These are phyloP conservation scores for Phaeosphaeria sp. DNA, from an alignment of 2,329 filamentous ascomycete species.

Conservation along the genomic window DNA sequence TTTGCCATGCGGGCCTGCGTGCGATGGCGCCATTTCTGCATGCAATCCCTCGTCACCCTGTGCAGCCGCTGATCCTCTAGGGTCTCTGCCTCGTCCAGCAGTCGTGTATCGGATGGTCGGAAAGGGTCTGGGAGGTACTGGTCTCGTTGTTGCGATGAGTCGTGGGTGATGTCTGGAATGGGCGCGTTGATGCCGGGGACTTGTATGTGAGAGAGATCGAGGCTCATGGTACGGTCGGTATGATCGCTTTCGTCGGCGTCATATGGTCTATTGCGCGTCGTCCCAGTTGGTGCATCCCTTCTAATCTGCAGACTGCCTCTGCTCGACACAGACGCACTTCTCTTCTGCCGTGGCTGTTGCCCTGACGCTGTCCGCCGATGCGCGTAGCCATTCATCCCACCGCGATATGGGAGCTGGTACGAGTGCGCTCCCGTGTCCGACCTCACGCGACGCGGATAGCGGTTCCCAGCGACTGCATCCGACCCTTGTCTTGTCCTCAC, in stretches of 20 bases:
- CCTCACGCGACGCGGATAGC: slow-evolving; percentile 27
- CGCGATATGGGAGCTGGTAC: slow-evolving; percentile 34
- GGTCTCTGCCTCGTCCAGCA: slow-evolving; percentile 59
- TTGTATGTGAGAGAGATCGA: slow-evolving; percentile 38
- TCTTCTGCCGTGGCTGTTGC: slow-evolving; percentile 26
- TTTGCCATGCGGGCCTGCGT: slow-evolving; percentile 28
- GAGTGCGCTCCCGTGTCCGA: slow-evolving; percentile 36
- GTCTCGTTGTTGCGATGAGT: slow-evolving; percentile 16
- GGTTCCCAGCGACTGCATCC: slow-evolving; percentile 13
- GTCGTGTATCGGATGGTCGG: slow-evolving; percentile 58
- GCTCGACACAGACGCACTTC: slow-evolving; percentile 44
- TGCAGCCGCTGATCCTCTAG: slow-evolving; percentile 42
- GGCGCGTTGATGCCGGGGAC: slow-evolving; percentile 48
- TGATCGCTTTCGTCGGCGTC: slow-evolving; percentile 39
- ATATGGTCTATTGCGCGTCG: slow-evolving; percentile 21
- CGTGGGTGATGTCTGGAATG: slow-evolving; percentile 28
- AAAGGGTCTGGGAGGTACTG: slow-evolving; percentile 50
- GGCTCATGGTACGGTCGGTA: slow-evolving; percentile 36
- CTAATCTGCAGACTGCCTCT: slow-evolving; percentile 44
- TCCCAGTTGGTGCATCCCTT: slow-evolving; percentile 21
- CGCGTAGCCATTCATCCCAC: slow-evolving; percentile 28
- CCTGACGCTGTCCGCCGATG: slow-evolving; percentile 26
- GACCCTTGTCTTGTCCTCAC: slow-evolving; percentile 27
- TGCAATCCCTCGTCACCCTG: slow-evolving; percentile 32
- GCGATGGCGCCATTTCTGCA: slow-evolving; percentile 58